Evolutionary conservation across 2,329 filamentous ascomycete genomes (phyloP).

Genomic region (Colletotrichum abscissum): DNA sequence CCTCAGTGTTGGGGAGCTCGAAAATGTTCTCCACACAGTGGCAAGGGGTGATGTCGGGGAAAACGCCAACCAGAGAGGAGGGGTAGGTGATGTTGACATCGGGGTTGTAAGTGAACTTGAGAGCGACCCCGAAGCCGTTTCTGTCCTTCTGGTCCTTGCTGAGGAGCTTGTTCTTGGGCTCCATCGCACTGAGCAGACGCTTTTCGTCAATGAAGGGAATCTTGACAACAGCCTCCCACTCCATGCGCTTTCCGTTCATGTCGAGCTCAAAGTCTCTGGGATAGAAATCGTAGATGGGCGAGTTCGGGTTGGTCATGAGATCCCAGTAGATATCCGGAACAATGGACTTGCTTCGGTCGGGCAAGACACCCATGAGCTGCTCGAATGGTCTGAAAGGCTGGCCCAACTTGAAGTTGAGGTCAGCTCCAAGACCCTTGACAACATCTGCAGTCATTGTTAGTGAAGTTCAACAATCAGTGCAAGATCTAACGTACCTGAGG

Average conservation of each 20-base stretch:
- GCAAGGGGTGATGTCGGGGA: conserved; percentile 88
- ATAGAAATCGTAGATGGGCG: conserved; percentile 98
- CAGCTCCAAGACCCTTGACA: conserved; percentile 84
- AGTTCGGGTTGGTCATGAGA: conserved; percentile 90
- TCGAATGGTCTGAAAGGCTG: conserved; percentile 96
- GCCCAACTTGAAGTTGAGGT: conserved; percentile 92
- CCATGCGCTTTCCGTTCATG: conserved; percentile 99
- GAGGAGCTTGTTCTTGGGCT: conserved; percentile 82
- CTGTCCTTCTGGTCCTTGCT: conserved; percentile 81
- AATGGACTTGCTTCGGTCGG: conserved; percentile 96
- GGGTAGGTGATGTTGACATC: conserved; percentile 85
- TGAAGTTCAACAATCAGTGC: conserved; percentile 39
- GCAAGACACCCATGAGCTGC: conserved; percentile 97
- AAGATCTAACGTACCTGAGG: conserved; percentile 70
- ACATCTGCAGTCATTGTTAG: conserved; percentile 72
- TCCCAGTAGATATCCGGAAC: conserved; percentile 89
- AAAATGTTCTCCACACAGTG: conserved; percentile 97
- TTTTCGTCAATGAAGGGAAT: conserved; percentile 98
- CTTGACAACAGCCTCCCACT: conserved; percentile 99
- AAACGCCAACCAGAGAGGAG: conserved; percentile 88
- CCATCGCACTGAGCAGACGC: conserved; percentile 87
- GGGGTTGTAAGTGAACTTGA: conserved; percentile 91
- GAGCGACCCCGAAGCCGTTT: conserved; percentile 90
- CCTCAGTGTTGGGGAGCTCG: conserved; percentile 92
- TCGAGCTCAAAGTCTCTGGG: conserved; percentile 96